Percentiles rank a stretch among this genome's conserved stretches.
These are phyloP conservation scores for Lagerstroemia speciosa DNA, from an alignment of 345 rosid species.

Conservation along the genomic window DNA sequence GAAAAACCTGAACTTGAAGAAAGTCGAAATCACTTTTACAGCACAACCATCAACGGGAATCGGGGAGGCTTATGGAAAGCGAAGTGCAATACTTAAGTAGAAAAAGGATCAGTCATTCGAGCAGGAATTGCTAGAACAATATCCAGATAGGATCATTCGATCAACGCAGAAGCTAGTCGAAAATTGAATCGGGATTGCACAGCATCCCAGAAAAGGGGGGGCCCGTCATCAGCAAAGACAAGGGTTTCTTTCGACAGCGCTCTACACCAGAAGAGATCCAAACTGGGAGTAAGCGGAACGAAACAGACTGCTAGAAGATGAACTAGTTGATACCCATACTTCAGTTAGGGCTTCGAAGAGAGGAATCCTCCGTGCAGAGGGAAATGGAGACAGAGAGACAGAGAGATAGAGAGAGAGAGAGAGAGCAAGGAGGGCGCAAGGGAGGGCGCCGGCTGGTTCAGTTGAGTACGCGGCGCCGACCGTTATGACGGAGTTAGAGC, in stretches of 20 bases:
- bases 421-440: neutral
- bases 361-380: neutral
- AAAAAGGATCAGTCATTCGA: neutral
- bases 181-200: neutral
- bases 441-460: neutral
- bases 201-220: neutral
- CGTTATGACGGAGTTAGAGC: constrained; percentile 8
- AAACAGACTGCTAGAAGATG: neutral
- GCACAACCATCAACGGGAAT: neutral
- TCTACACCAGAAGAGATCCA: neutral
- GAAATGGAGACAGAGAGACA: neutral
- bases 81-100: neutral
- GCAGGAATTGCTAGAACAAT: neutral
- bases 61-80: too few relatives aligned
- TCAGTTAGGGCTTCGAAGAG: neutral
- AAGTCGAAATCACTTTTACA: neutral
- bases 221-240: neutral
- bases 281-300: neutral
- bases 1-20: neutral
- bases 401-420: neutral
- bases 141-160: neutral
- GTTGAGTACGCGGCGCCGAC: constrained; percentile 1
- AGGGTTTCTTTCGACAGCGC: neutral
- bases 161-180: neutral
- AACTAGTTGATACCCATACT: too few relatives aligned